Percentiles rank a stretch among this genome's conserved stretches.
phyloP scores from a whole-genome alignment of 169 alveolate genomes.

The Blepharisma undulans region DNA sequence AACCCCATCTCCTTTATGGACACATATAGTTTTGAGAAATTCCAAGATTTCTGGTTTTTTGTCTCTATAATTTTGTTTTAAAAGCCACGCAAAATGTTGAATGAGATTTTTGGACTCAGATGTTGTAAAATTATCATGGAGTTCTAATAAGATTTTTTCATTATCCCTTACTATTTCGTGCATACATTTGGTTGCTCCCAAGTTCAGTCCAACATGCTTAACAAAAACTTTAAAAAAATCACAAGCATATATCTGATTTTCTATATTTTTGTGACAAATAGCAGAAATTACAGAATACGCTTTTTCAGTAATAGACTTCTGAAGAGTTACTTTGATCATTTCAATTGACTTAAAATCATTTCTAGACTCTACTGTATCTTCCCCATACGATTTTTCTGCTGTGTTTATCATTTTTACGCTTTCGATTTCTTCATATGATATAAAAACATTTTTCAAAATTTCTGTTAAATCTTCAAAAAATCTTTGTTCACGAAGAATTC shows the following conservation, averaged over 20 bases:
- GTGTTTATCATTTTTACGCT: neutral
- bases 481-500: neutral
- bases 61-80: neutral
- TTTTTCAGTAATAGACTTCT: neutral
- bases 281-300: neutral
- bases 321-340: neutral
- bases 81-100: conserved; percentile 21
- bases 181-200: conserved; percentile 32
- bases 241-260: neutral
- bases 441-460: neutral
- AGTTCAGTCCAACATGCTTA: neutral
- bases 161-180: neutral
- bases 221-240: neutral
- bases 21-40: conserved; percentile 15
- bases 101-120: neutral
- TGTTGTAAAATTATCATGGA: neutral
- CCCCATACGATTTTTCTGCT: neutral
- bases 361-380: neutral
- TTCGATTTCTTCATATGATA: neutral
- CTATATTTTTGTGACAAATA: neutral
- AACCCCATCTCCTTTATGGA: conserved; percentile 1
- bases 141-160: neutral
- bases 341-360: neutral
- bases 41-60: conserved; percentile 12
- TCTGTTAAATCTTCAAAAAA: conserved; percentile 21